Evolutionary conservation across 352 stramenopile genomes (phyloP).

Genomic region (Phytopythium helicoides): DNA sequence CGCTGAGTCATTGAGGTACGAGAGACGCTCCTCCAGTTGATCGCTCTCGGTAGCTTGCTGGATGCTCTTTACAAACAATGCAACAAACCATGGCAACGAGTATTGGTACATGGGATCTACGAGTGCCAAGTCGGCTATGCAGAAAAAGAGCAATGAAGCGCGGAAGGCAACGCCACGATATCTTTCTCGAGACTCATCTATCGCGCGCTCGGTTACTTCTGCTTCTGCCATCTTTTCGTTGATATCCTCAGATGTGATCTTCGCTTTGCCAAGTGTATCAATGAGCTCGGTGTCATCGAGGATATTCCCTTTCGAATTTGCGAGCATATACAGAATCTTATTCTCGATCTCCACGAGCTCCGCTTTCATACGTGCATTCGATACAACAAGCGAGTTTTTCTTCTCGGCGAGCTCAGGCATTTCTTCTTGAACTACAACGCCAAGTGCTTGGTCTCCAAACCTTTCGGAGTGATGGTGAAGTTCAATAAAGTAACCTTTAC

Average conservation of each 20-base stretch:
- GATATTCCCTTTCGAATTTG: slow-evolving; percentile 93
- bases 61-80: slow-evolving; percentile 90
- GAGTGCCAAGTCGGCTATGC: slow-evolving; percentile 84
- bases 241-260: slow-evolving; percentile 91
- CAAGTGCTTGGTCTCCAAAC: slow-evolving; percentile 91
- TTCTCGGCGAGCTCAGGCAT: slow-evolving; percentile 93
- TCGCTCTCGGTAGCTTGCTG: slow-evolving; percentile 64
- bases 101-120: slow-evolving; percentile 93
- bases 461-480: slow-evolving; percentile 91
- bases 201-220: slow-evolving; percentile 90
- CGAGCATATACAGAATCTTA: slow-evolving; percentile 92
- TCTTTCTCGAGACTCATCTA: slow-evolving; percentile 87
- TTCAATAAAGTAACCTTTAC: slow-evolving; percentile 93
- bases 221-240: slow-evolving; percentile 92
- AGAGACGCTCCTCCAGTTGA: slow-evolving; percentile 71
- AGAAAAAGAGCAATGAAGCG: slow-evolving; percentile 90
- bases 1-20: slow-evolving; percentile 91
- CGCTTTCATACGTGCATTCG: slow-evolving; percentile 90
- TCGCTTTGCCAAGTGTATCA: slow-evolving; percentile 89
- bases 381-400: slow-evolving; percentile 92
- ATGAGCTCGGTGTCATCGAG: slow-evolving; percentile 93
- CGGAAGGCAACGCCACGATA: slow-evolving; percentile 90
- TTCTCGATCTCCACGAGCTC: slow-evolving; percentile 94
- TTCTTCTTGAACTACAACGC: slow-evolving; percentile 92
- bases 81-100: slow-evolving; percentile 92